phyloP scores from a whole-genome alignment of 306 rosid genomes.

The Pterocarpus macrocarpus region DNA sequence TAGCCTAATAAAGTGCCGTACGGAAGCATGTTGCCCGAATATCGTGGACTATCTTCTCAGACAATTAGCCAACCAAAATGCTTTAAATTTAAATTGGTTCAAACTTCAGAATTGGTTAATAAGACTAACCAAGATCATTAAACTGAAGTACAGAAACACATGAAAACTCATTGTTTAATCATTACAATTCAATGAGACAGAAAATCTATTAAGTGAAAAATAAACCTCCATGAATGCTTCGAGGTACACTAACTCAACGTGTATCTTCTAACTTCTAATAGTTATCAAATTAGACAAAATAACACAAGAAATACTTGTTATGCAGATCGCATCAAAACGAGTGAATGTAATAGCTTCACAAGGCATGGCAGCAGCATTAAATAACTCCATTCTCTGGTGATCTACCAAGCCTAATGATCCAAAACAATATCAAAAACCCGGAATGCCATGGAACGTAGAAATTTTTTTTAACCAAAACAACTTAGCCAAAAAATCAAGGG shows the following conservation, averaged over 20 bases:
- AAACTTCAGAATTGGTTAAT: not conserved
- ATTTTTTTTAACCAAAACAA: not conserved
- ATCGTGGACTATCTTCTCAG: no score
- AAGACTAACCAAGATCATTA: not conserved
- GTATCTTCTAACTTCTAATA: slow-evolving; percentile 3
- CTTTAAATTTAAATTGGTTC: not conserved
- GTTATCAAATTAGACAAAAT: not conserved
- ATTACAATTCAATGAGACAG: not conserved
- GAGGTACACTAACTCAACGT: not conserved
- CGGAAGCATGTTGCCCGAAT: no score
- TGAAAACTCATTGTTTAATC: not conserved
- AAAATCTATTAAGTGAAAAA: not conserved
- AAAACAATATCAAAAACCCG: not conserved
- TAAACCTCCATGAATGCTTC: not conserved
- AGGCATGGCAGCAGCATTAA: not conserved
- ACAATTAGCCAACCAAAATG: not conserved
- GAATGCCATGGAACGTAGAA: no score
- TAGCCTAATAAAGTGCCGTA: not conserved
- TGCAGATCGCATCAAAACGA: slow-evolving; percentile 3
- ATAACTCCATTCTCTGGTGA: not conserved
- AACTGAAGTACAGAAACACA: slow-evolving; percentile 5
- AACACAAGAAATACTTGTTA: not conserved
- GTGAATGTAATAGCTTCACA: not conserved
- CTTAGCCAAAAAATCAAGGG: no score
- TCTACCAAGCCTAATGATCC: not conserved